phyloP scores from a whole-genome alignment of 352 stramenopile species.

The Pythium phragmiticola region DNA sequence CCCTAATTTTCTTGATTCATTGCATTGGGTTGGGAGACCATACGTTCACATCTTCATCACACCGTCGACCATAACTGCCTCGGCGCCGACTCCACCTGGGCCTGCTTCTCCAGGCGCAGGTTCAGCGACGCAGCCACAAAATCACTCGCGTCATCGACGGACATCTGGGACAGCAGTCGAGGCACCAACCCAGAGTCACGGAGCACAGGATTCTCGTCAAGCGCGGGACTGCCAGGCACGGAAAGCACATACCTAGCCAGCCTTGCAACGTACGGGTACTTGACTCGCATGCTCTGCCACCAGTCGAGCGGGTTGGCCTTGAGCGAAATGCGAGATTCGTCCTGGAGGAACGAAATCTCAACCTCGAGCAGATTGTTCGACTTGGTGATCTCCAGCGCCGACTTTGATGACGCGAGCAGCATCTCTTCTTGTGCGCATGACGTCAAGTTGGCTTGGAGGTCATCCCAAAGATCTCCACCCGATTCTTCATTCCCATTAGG shows the following conservation, averaged over 20 bases:
- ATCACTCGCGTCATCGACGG: constrained; percentile 14
- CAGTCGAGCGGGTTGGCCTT: constrained; percentile 67
- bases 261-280: constrained; percentile 74
- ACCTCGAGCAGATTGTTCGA: constrained; percentile 77
- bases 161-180: constrained; percentile 15
- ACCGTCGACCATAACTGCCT: constrained; percentile 29
- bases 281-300: constrained; percentile 75
- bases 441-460: constrained; percentile 69
- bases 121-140: constrained; percentile 26
- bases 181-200: constrained; percentile 43
- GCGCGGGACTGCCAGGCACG: constrained; percentile 50
- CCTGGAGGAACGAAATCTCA: constrained; percentile 78
- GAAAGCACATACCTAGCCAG: constrained; percentile 69
- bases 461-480: constrained; percentile 66
- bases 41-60: constrained; percentile 5
- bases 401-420: constrained; percentile 65
- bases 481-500: constrained; percentile 23
- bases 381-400: constrained; percentile 61
- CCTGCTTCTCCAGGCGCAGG: constrained; percentile 24
- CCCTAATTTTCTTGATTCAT: background rate
- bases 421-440: constrained; percentile 75
- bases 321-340: constrained; percentile 57
- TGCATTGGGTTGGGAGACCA: background rate
- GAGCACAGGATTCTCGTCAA: constrained; percentile 49
- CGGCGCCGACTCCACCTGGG: constrained; percentile 10